These are phyloP conservation scores for Xylaria palmicola DNA, from an alignment of 495 filamentous ascomycete genomes.

Conservation along the genomic window DNA sequence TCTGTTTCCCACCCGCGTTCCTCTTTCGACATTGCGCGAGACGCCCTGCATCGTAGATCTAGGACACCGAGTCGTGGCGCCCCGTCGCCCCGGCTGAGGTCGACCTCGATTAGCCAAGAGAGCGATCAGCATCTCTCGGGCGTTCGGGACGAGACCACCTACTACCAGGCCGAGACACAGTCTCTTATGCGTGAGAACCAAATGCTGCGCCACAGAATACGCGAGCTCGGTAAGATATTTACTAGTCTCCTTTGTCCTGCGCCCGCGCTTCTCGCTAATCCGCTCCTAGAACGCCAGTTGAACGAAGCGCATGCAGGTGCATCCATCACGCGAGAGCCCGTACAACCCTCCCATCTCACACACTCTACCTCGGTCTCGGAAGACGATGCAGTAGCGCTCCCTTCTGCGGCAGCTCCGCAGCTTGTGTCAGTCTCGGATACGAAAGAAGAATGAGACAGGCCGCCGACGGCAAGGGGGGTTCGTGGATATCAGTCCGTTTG, in stretches of 20 bases:
- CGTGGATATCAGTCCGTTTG: background rate
- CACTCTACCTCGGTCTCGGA: conserved; percentile 33
- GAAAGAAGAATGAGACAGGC: conserved; percentile 10
- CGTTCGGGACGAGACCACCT: conserved; percentile 75
- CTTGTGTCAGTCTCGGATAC: background rate
- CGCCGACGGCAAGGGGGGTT: background rate
- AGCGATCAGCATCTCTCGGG: conserved; percentile 44
- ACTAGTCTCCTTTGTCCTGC: background rate
- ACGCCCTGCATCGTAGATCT: conserved; percentile 53
- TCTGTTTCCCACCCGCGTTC: conserved; percentile 53
- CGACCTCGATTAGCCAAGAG: conserved; percentile 55
- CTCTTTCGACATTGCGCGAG: conserved; percentile 57
- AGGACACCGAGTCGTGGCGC: conserved; percentile 56
- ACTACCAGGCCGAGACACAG: conserved; percentile 89
- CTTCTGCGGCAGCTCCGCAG: background rate
- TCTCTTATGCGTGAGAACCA: conserved; percentile 88
- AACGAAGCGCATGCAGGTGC: conserved; percentile 35
- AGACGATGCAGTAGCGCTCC: conserved; percentile 15
- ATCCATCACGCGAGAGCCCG: conserved; percentile 37
- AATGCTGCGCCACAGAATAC: conserved; percentile 81
- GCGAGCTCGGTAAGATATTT: conserved; percentile 67
- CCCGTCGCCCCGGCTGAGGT: conserved; percentile 51
- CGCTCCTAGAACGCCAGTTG: conserved; percentile 37
- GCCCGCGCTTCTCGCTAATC: conserved; percentile 3
- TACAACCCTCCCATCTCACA: conserved; percentile 39